Base-by-base conservation (phyloP, 331 rosid genomes). In the Quercus lobata region DNA sequence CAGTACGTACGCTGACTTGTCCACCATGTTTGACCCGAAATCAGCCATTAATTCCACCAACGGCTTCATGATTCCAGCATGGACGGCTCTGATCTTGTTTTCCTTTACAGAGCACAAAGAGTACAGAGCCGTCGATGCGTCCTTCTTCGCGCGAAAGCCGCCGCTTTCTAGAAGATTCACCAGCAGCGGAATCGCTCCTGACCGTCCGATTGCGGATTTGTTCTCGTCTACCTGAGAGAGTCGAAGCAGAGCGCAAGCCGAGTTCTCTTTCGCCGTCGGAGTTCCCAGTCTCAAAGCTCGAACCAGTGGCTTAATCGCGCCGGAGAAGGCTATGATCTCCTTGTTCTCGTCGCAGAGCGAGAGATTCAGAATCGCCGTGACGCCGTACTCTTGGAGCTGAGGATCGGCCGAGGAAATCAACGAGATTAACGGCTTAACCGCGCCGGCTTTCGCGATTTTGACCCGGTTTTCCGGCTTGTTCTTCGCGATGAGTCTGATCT, bases 41-140 rank as follows among this genome's bases (percentile, higher is more conserved):
- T 96, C 99, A 34, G 99, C 94, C 99, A 96, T 96, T 74, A 90
- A 52, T 81, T 96, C 99, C 68, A 96, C 90, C n/a, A 96, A 75
- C 29, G 91, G 93, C 86, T 85, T 96, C 94, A 96, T 96, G 69
- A 96, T 93, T 57, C 99, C 97, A 14, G 94, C 91, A 60, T 91
- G 76, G 34, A 93, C 88, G 30, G 99, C 99, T 29, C 87, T 88
- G 22, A 89, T 83, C 81, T 95, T 95, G 88, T 95, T 95, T 83
- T 93, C 99, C 80, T 81, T 93, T 14, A 85, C 89, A 0, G 94
- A 80, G 69, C 99, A 95, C 6, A 95, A 83, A 34, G 98, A 89
- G 41, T 90, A 96, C 14, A 96, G 84, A 8, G 99, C 92, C 81
- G 99, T 96, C 32, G 97, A 93, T 4, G 99, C 98, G 89, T 96